Evolutionary conservation across 306 rosid genomes (phyloP).

Genomic region (Casuarina cunninghamiana): DNA sequence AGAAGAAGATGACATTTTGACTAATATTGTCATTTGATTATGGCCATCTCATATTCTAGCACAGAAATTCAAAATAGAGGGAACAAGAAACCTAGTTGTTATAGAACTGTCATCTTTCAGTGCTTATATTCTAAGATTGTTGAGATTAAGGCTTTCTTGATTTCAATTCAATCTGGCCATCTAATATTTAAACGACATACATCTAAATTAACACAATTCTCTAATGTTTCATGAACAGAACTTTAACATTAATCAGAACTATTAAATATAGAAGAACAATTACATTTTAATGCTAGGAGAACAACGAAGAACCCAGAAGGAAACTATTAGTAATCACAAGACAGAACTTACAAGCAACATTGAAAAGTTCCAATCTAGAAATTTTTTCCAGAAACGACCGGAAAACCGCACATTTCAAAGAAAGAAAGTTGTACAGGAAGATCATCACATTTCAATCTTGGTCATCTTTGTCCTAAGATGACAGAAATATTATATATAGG

Average conservation of each 20-base stretch:
- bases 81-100: not conserved
- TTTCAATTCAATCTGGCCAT: not conserved
- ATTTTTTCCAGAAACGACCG: not conserved
- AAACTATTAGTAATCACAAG: not conserved
- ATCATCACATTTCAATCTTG: not conserved
- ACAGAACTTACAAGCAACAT: too few relatives aligned
- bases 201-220: not conserved
- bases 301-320: not conserved
- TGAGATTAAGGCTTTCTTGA: not conserved
- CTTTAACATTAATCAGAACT: not conserved
- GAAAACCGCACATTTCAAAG: not conserved
- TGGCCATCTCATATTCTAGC: not conserved
- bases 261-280: not conserved
- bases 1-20: not conserved
- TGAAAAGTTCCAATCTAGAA: too few relatives aligned
- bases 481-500: too few relatives aligned
- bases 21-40: not conserved
- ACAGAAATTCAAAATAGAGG: not conserved
- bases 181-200: not conserved
- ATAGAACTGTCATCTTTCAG: not conserved
- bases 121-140: not conserved
- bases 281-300: not conserved
- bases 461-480: not conserved
- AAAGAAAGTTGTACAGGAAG: not conserved
- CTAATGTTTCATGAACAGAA: not conserved